phyloP scores from a whole-genome alignment of 257 asterid species.

The Solanum megistacrolobum region DNA sequence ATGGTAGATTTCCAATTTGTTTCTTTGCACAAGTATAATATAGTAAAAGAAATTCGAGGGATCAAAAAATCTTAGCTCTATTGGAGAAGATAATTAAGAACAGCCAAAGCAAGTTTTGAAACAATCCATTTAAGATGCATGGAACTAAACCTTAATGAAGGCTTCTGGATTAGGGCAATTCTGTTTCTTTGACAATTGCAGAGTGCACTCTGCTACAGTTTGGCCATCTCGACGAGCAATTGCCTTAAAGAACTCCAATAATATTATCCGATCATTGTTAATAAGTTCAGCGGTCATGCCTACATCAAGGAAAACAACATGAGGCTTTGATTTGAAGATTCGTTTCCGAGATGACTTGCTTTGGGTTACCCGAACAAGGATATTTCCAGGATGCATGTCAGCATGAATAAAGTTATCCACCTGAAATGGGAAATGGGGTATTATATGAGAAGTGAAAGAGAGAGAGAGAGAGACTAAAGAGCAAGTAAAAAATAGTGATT shows the following conservation, averaged over 20 bases:
- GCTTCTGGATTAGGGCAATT: slow-evolving; percentile 29
- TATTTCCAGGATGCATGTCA: slow-evolving; percentile 43
- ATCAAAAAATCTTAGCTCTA: background rate
- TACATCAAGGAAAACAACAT: slow-evolving; percentile 35
- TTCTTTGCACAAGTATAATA: background rate
- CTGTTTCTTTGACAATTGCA: slow-evolving; percentile 28
- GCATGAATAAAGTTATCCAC: slow-evolving; percentile 41
- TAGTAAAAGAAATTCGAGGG: background rate
- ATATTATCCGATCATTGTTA: slow-evolving; percentile 17
- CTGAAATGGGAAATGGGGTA: slow-evolving; percentile 3
- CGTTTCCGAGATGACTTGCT: slow-evolving; percentile 21
- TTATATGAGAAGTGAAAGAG: background rate
- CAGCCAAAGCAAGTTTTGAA: background rate
- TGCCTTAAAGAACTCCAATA: slow-evolving; percentile 29
- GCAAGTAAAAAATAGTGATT: background rate
- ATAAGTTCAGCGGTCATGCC: slow-evolving; percentile 44
- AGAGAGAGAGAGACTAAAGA: background rate
- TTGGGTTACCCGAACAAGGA: slow-evolving; percentile 29
- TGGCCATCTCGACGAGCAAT: slow-evolving; percentile 36
- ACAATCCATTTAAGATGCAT: background rate
- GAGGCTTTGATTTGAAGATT: slow-evolving; percentile 36
- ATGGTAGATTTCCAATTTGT: background rate
- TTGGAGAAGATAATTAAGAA: background rate
- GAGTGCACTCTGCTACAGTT: slow-evolving; percentile 26
- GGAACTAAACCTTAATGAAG: slow-evolving; percentile 18